Evolutionary conservation across 2,329 filamentous ascomycete genomes (phyloP).

Genomic region (Trichoderma aggressivum): DNA sequence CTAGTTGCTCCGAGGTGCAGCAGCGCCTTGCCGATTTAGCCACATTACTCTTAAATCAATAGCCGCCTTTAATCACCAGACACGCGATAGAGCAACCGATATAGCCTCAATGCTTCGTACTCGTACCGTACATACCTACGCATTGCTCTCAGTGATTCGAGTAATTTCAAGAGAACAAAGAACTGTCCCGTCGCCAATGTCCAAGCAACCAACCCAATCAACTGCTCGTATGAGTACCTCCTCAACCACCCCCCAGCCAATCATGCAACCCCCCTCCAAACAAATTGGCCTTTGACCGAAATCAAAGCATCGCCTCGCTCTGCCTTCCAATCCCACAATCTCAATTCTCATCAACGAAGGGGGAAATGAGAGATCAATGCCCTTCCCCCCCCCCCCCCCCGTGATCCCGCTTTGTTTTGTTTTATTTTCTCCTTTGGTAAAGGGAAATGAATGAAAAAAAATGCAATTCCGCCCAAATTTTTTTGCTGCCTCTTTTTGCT

Average conservation of each 20-base stretch:
- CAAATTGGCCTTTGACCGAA: neutral
- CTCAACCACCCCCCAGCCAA: neutral
- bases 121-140: neutral
- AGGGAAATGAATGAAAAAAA: neutral
- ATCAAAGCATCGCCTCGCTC: neutral
- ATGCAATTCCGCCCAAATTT: neutral
- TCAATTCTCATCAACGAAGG: neutral
- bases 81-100: no score
- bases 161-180: neutral
- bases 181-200: neutral
- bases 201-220: neutral
- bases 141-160: neutral
- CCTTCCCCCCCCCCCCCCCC: neutral
- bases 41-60: neutral
- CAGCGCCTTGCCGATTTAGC: neutral
- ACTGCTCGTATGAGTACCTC: neutral
- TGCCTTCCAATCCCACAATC: neutral
- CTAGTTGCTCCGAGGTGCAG: neutral
- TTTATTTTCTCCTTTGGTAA: neutral
- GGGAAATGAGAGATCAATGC: constrained; percentile 10
- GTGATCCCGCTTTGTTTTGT: neutral
- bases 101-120: neutral
- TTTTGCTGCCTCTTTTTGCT: neutral
- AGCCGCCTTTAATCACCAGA: neutral
- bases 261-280: neutral